Evolutionary conservation across 2,329 filamentous ascomycete species (phyloP), one percentile per base, ranked within the genome.

Genomic region (Penicillium sp.): DNA sequence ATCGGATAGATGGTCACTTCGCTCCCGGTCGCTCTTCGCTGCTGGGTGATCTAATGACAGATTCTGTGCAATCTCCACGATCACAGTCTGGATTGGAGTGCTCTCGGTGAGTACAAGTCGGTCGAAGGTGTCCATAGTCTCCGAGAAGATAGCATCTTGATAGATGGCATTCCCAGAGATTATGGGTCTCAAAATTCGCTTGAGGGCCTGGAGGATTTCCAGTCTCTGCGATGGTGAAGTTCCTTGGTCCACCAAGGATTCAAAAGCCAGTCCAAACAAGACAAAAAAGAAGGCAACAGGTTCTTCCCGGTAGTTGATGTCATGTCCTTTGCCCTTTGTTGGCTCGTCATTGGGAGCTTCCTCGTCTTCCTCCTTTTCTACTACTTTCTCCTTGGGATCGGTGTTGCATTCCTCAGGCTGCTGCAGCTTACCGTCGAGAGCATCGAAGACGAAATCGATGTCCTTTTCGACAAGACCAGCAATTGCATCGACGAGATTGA

Each of bases 281-380:
- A 98, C 91, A 58, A 98, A 98, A 73, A 98, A 98, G 75, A 98
- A 98, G 0, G 93, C 93, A 1, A 97, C 88, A 0, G 93, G 93
- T 62, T 98, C 93, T 59, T 97, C 91, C 33, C 93, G 86, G 63
- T 98, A 98, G 65, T 97, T 97, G 70, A 98, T 97, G 51, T 91
- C 87, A 33, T 83, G 76, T 3, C 76, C 78, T 60, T 84, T 87
- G 11, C 73, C 70, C 29, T 77, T 47, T 3, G 34, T 23, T n/a
- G n/a, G 18, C 15, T 60, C 48, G 15, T 33, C 54, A 15, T 56
- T 52, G 7, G 41, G 16, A 13, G 39, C 10, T 34, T 33, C 19
- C 48, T 52, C 14, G 48, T 38, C 13, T 51, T 49, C 43, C 18
- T 47, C 48, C 2, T 64, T 57, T 11, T 63, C 54, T 8, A 44